Evolutionary conservation across 176 grass and related monocot species (phyloP), one percentile per base, ranked within the genome.

Genomic region (Zea mays): DNA sequence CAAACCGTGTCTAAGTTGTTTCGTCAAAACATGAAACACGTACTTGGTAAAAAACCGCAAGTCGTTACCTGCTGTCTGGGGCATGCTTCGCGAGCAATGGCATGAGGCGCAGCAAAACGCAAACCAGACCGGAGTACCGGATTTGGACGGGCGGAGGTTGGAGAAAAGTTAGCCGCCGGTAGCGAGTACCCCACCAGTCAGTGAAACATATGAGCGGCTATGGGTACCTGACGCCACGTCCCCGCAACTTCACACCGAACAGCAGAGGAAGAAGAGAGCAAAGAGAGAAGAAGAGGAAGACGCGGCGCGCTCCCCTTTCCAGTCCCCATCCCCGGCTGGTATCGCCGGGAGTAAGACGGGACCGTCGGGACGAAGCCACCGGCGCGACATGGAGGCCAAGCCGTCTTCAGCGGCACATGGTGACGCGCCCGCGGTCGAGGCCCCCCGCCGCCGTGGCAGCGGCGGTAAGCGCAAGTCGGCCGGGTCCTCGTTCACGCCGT

Each of bases 401-500:
- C 38, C 83, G 67, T 71, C 67, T 61, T 41, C 79, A 10, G n/a
- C 68, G 57, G 37, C 56, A n/a, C 79, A 78, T 64, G 87, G 82
- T 8, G 69, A 85, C 55, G 54, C 80, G 19, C 35, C 82, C 33
- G 55, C 88, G n/a, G 82, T 77, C 19, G 87, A 86, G 63, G 20
- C 68, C 56, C 69, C 85, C 11, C 81, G 88, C 64, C 72, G 86
- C 58, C 79, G 88, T 80, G 77, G 85, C 67, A 75, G 83, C 71
- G 90, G 76, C 37, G 83, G 82, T 42, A 99, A 99, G 92, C 91
- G 96, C 59, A 99, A 96, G 75, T 76, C 87, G 36, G 49, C 92
- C 0, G 88, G 83, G 33, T 82, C 96, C 10, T 84, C 88, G 34
- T 59, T 83, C 65, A 78, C 85, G 15, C 85, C 90, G 62, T 93